Base-by-base conservation (phyloP, 257 asterid genomes). In the Verbascum thapsus region DNA sequence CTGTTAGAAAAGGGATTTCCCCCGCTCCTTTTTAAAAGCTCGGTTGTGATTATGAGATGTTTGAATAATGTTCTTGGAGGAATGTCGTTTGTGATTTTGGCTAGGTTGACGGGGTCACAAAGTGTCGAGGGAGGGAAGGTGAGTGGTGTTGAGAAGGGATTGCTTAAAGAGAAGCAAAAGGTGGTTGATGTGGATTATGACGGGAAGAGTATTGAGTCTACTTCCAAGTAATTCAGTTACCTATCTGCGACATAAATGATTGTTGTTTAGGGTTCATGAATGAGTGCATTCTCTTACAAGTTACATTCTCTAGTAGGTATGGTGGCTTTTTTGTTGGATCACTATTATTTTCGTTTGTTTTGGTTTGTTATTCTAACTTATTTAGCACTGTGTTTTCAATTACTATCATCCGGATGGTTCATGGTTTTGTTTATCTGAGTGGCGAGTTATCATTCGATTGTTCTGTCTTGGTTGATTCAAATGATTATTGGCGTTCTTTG, bases 21-120 rank as follows among this genome's bases (percentile, higher is more conserved):
- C 1, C 90, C 96, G 0, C 35, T 79, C 17, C 59, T 82, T 6
- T 91, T 91, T 67, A 91, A 91, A 80, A 64, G 78, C 37, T 84
- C 94, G 0, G 96, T 91, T 1, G 85, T 88, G 26, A 72, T 79
- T 35, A 63, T 91, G 83, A 80, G 98, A 66, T 88, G 96, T 80
- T 42, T 91, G 76, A 88, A 88, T 49, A 91, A 91, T 69, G 77
- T 88, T 10, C 85, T 88, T 13, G 98, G 98, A 6, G 98, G 98
- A 38, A 74, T 88, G 91, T 70, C 96, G 0, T 91, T 91, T 56
- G 98, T 88, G 38, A 44, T 82, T 3, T 72, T 91, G 81, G 98
- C 98, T 10, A 82, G 94, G 85, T 42, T 91, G 50, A 88, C 98
- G 0, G 98, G 98, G 23, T 84, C 95, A 1, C 98, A 88, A 55